Evolutionary conservation across 2,329 filamentous ascomycete species (phyloP).

Genomic region (Calonectria pauciramosa): DNA sequence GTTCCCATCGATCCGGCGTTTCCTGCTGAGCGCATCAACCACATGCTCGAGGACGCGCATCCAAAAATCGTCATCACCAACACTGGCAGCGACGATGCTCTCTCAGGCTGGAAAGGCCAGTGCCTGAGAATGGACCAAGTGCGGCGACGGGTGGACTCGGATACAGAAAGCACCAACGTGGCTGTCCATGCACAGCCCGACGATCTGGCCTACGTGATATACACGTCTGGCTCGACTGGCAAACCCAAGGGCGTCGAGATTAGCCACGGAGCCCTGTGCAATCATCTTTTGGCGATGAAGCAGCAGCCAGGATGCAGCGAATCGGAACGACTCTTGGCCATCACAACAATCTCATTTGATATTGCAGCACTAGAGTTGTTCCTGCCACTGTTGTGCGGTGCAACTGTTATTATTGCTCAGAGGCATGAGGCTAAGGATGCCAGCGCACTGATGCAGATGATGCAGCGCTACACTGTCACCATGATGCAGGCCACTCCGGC

Average conservation of each 20-base stretch:
- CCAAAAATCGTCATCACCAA: neutral
- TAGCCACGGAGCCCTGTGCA: neutral
- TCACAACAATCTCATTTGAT: neutral
- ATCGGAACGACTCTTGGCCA: neutral
- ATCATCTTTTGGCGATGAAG: neutral
- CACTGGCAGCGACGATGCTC: neutral
- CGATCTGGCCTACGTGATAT: neutral
- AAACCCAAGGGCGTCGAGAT: neutral
- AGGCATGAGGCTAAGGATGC: neutral
- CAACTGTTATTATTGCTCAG: neutral
- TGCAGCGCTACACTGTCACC: neutral
- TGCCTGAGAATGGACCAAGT: neutral
- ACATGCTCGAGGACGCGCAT: neutral
- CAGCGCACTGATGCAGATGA: neutral
- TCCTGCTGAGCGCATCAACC: neutral
- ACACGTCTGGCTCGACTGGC: neutral
- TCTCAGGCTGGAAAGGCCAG: neutral
- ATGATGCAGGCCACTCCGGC: neutral
- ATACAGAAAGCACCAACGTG: neutral
- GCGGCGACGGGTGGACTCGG: neutral
- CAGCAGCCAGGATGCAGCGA: neutral
- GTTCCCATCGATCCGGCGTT: neutral
- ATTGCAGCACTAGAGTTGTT: neutral
- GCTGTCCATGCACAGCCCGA: neutral
- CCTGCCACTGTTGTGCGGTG: neutral